A percentile compares a stretch with the other conserved stretches of the same genome.
These are phyloP conservation scores for Asclepias syriaca DNA, from an alignment of 257 asterid genomes.

Conservation along the genomic window DNA sequence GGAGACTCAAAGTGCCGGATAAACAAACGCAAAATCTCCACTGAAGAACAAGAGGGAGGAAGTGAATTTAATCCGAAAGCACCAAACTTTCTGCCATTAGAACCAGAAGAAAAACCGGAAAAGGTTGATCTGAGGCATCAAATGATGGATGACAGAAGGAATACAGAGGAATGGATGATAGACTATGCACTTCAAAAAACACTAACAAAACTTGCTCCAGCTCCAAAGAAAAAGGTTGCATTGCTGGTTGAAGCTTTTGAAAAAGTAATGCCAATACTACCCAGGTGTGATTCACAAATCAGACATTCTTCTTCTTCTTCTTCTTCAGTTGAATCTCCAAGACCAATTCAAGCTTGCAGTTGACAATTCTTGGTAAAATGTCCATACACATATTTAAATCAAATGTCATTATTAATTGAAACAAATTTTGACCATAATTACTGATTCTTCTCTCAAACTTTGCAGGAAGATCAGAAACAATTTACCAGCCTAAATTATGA, in stretches of 20 bases:
- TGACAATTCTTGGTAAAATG: constrained; percentile 36
- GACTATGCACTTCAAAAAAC: constrained; percentile 77
- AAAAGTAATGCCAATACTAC: constrained; percentile 49
- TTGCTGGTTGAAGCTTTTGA: constrained; percentile 87
- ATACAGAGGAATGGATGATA: constrained; percentile 86
- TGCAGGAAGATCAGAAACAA: not conserved
- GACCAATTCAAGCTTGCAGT: constrained; percentile 62
- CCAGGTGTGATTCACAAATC: constrained; percentile 34
- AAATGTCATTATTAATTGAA: not conserved
- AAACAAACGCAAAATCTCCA: constrained; percentile 28
- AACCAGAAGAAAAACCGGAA: constrained; percentile 60
- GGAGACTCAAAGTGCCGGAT: constrained; percentile 14
- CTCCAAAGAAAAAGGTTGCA: constrained; percentile 71
- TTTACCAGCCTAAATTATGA: not conserved
- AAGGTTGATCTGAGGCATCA: constrained; percentile 81
- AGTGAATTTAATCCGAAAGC: constrained; percentile 60
- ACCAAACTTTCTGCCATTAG: constrained; percentile 64
- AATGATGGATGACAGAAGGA: constrained; percentile 57
- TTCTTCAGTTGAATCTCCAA: constrained; percentile 25
- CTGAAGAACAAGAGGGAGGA: constrained; percentile 29
- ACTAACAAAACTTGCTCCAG: constrained; percentile 66
- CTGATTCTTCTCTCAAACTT: not conserved
- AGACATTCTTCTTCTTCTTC: constrained; percentile 23
- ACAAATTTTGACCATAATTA: not conserved
- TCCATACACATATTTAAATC: not conserved